Evolutionary conservation across 495 filamentous ascomycete species (phyloP).

Genomic region (Hyaloscypha variabilis): DNA sequence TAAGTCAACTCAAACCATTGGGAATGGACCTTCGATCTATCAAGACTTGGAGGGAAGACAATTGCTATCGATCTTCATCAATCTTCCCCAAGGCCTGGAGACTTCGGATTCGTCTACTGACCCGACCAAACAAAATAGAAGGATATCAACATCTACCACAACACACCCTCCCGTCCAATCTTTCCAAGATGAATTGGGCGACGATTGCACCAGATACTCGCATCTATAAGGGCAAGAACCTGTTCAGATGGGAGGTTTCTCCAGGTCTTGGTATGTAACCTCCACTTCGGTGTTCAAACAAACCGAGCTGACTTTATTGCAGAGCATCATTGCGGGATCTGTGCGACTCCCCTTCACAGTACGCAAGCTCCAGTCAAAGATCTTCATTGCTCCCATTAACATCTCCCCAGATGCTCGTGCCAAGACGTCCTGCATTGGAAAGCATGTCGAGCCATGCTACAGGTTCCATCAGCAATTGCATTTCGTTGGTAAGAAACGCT

Average conservation of each 20-base stretch:
- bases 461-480: constrained; percentile 33
- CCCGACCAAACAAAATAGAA: not conserved
- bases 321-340: constrained; percentile 35
- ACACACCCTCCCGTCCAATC: not conserved
- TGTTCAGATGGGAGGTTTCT: constrained; percentile 29
- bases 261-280: constrained; percentile 17
- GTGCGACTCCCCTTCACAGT: constrained; percentile 31
- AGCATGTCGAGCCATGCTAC: constrained; percentile 35
- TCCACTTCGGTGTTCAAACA: not conserved
- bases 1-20: not conserved
- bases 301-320: not conserved
- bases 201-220: constrained; percentile 25
- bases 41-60: not conserved
- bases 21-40: not conserved
- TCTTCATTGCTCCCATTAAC: constrained; percentile 7
- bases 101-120: no score
- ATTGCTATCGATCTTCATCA: not conserved
- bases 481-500: constrained; percentile 28
- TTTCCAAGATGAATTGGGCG: constrained; percentile 28
- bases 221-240: constrained; percentile 26
- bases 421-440: constrained; percentile 29
- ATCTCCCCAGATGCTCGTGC: constrained; percentile 27
- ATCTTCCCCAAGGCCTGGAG: not conserved
- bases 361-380: not conserved
- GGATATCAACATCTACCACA: not conserved